Evolutionary conservation across 164 flowering plant genomes (phyloP).

Genomic region (Magnolia kwangsiensis): DNA sequence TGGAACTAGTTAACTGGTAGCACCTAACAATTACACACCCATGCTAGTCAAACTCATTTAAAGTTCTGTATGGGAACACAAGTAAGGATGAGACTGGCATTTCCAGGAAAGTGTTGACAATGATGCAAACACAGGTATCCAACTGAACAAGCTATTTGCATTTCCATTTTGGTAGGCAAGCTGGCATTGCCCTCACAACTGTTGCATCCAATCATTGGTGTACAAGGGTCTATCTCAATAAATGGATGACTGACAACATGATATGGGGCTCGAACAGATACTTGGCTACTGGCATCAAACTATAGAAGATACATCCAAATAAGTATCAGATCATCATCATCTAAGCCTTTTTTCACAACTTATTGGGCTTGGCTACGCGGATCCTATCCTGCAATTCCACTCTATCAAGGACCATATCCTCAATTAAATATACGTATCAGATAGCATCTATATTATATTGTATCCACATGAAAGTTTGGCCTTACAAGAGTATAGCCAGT

Average conservation of each 20-base stretch:
- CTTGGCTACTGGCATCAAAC: conserved; percentile 17
- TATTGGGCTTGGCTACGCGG: no score
- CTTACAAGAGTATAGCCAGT: not conserved
- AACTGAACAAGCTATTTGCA: not conserved
- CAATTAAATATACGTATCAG: no score
- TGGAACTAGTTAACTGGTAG: not conserved
- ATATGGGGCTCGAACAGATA: conserved; percentile 80
- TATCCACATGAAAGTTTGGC: not conserved
- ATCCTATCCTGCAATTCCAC: no score
- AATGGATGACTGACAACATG: not conserved
- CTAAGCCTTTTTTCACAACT: no score
- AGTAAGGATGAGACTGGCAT: not conserved
- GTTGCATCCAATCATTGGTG: not conserved
- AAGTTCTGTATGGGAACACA: not conserved
- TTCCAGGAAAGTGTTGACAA: not conserved
- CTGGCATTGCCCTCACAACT: not conserved
- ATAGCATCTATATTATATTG: no score
- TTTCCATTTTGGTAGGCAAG: not conserved
- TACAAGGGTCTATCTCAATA: not conserved
- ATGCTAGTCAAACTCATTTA: not conserved
- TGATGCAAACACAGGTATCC: not conserved
- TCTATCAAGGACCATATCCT: no score
- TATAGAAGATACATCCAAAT: not conserved
- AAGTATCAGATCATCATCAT: no score
- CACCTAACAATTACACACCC: not conserved